Base-by-base conservation (phyloP, 495 filamentous ascomycete species). In the Letharia columbiana region DNA sequence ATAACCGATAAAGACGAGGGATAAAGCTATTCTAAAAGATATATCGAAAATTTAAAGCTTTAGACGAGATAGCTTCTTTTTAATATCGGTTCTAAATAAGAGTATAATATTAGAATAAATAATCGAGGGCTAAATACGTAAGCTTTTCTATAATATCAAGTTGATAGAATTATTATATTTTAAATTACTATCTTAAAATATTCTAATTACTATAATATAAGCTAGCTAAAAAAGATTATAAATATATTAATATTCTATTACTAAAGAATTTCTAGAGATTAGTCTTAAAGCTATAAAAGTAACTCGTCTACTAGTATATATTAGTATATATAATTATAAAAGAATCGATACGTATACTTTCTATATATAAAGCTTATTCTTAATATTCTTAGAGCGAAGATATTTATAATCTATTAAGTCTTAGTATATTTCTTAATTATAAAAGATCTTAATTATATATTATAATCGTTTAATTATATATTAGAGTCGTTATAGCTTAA, bases 371-470 rank as follows among this genome's bases (percentile, higher is more conserved):
- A 66, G 72, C 50, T 74, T 66, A 33, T 71, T 28, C 15, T 64
- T 20, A 15, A 62, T 69, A 62, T 71, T 62, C 23, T 60, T 40
- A 28, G 67, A 66, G n/a, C 67, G 67, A 63, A 76, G 68, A 15
- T 73, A 52, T 52, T 65, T 49, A 61, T 73, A 72, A n/a, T 68
- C 74, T 76, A n/a, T n/a, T n/a, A n/a, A n/a, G n/a, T n/a, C n/a
- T 64, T 73, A 72, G 73, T 66, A 18, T 65, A 2, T 18, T 31
- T 31, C 28, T 61, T 61, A 61, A 37, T 20, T 40, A 39, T 23
- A 31, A 37, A 28, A 12, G 52, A 6, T 57, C 7, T 12, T 37
- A 57, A 37, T 31, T 15, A 57, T 31, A 15, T 57, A 57, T 37
- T 57, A 57, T 37, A 57, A 15, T 31, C 52, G 7, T 31, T 57